A percentile compares a stretch with the other conserved stretches of the same genome.
Conservation (phyloP, 805 yeast species). For the Kazachstania bromeliacearum region DNA sequence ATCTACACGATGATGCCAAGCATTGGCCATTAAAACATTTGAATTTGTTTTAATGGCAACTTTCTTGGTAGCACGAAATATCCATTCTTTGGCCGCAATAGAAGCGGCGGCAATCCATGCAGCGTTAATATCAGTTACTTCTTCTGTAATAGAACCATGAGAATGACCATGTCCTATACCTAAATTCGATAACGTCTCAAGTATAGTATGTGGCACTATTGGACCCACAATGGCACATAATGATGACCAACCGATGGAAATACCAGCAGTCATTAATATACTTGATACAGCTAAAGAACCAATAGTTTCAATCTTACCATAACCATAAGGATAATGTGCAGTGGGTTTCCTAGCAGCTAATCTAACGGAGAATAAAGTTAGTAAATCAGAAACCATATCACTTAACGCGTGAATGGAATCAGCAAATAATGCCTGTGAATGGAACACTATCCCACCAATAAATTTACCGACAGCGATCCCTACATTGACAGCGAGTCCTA, state of each 20-base stretch:
- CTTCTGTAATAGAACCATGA: slow-evolving; percentile 28
- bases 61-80: slow-evolving; percentile 70
- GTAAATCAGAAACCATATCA: slow-evolving; percentile 79
- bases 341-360: slow-evolving; percentile 56
- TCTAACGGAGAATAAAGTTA: slow-evolving; percentile 83
- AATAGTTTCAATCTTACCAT: slow-evolving; percentile 84
- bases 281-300: slow-evolving; percentile 85
- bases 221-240: slow-evolving; percentile 58
- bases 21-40: slow-evolving; percentile 85
- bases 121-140: slow-evolving; percentile 66
- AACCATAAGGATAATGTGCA: slow-evolving; percentile 67
- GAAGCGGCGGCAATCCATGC: slow-evolving; percentile 91
- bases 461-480: slow-evolving; percentile 80
- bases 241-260: slow-evolving; percentile 83
- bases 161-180: slow-evolving; percentile 24
- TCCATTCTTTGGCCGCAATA: slow-evolving; percentile 75
- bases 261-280: slow-evolving; percentile 74
- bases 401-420: slow-evolving; percentile 90
- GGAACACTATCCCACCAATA: slow-evolving; percentile 80
- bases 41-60: slow-evolving; percentile 71
- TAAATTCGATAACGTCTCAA: slow-evolving; percentile 35
- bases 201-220: slow-evolving; percentile 48
- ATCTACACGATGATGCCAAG: slow-evolving; percentile 97
- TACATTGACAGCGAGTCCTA: slow-evolving; percentile 73
- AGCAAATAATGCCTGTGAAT: slow-evolving; percentile 88